Conservation (phyloP, 345 rosid genomes). For the Gossypium mustelinum region DNA sequence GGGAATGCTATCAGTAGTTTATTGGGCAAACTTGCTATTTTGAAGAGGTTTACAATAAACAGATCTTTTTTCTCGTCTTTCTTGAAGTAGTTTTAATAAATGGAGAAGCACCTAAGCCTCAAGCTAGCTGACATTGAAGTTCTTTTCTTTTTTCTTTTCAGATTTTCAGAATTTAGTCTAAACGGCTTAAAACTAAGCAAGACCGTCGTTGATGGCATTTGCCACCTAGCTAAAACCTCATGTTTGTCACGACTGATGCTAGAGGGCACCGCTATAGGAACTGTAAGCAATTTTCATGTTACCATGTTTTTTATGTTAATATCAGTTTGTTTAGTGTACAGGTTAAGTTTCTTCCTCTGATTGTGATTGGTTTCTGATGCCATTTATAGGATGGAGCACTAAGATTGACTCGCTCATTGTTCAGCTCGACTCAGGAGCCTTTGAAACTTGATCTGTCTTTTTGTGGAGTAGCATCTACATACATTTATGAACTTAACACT, state of each 20-base stretch:
- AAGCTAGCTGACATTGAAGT: background rate
- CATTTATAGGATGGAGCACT: slow-evolving; percentile 63
- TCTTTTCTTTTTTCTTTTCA: slow-evolving; percentile 23
- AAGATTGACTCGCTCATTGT: slow-evolving; percentile 50
- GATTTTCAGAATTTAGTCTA: slow-evolving; percentile 78
- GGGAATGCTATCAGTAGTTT: slow-evolving; percentile 58
- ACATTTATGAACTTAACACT: slow-evolving; percentile 35
- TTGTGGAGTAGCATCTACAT: slow-evolving; percentile 53
- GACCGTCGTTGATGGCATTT: slow-evolving; percentile 63
- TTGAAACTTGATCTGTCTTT: slow-evolving; percentile 70
- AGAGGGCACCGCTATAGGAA: slow-evolving; percentile 73
- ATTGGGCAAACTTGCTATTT: slow-evolving; percentile 51
- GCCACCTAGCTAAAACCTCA: slow-evolving; percentile 54
- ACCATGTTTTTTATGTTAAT: background rate
- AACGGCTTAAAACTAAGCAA: slow-evolving; percentile 73
- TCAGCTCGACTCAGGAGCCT: slow-evolving; percentile 48
- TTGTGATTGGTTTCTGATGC: slow-evolving; percentile 16
- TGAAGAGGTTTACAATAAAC: slow-evolving; percentile 49
- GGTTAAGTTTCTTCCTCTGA: slow-evolving; percentile 7
- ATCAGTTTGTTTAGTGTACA: background rate
- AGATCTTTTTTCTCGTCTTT: slow-evolving; percentile 7
- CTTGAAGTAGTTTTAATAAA: background rate
- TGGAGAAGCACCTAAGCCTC: slow-evolving; percentile 11
- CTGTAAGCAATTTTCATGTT: slow-evolving; percentile 38
- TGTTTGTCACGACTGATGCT: slow-evolving; percentile 67